Percentiles rank a stretch among this genome's conserved stretches.
Conservation (phyloP, 2,329 filamentous ascomycete species). For the Ceratocystis eucalypticola region DNA sequence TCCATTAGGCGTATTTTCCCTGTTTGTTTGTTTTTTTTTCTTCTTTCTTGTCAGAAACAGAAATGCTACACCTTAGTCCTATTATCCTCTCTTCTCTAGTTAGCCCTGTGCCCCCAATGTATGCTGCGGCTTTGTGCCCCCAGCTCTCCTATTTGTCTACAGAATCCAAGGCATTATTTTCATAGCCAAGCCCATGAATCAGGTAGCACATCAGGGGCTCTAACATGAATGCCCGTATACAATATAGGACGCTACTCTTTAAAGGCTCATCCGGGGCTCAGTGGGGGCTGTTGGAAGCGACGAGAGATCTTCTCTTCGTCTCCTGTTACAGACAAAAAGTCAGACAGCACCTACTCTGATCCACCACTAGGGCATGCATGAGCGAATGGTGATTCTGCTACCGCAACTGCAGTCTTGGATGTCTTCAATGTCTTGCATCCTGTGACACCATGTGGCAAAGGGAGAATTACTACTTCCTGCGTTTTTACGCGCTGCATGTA, state of each 20-base stretch:
- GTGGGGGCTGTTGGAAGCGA: neutral
- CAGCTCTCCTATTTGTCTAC: neutral
- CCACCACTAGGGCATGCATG: neutral
- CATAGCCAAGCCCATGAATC: neutral
- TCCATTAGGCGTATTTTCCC: too few species aligned
- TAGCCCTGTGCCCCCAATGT: neutral
- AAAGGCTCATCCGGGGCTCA: neutral
- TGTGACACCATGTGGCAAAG: neutral
- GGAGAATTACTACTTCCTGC: neutral
- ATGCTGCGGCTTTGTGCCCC: neutral
- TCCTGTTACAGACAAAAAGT: neutral
- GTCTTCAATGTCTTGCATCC: neutral
- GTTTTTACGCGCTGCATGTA: neutral
- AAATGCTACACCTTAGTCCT: neutral
- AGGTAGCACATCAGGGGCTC: neutral
- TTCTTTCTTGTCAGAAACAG: neutral
- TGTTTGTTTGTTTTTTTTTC: neutral
- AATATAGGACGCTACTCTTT: too few species aligned
- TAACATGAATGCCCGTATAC: neutral
- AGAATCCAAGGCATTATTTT: neutral
- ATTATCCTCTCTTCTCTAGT: too few species aligned
- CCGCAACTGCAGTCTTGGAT: neutral
- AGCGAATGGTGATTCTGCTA: neutral
- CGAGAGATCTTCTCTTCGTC: neutral
- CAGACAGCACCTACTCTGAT: neutral